Evolutionary conservation across 2,329 filamentous ascomycete species (phyloP), one percentile per base, ranked within the genome.

Genomic region (Amauroascus verrucosus): DNA sequence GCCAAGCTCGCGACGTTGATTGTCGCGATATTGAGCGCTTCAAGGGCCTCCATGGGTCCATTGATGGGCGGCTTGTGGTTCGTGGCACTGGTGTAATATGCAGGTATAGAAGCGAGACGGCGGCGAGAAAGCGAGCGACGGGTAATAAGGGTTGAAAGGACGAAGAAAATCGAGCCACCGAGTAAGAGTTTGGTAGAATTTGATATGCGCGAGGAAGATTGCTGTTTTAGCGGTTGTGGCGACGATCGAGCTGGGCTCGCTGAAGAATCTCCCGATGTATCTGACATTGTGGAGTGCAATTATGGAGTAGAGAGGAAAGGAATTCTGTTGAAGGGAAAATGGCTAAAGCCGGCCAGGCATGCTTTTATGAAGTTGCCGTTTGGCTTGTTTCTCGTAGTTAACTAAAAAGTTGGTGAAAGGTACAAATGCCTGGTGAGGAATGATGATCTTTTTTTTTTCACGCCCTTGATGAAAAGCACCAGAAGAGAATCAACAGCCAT

Each of bases 21-120:
- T 0, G 90, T 95, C 0, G 91, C 93, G 33, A 96, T 74, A 47
- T 84, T 86, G 20, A 98, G 74, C 0, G 91, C 91, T 69, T 95
- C 86, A 32, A 85, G 71, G 0, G 91, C 91, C 58, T 96, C 84
- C 37, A 85, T 66, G 1, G 81, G 77, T 6, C 83, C 82, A 63
- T 84, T 84, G 26, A 81, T 76, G 13, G 65, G 58, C 1, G 67
- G 69, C 38, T 69, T 63, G 59, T 70, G 68, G 62, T 62, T 74
- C 49, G 68, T 64, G 67, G 68, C 68, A 75, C 71, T 68, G 41
- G 58, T 74, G 76, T 85, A 95, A 73, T 85, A 91, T 45, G 78
- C 79, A 9, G 90, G 89, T 37, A 80, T 71, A 11, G 80, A 72
- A 20, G 79, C 74, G 20, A 79, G 66, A 54, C 79, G 77, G 59